Evolutionary conservation across 2,329 filamentous ascomycete genomes (phyloP), one percentile per base, ranked within the genome.

Genomic region (Paecilomyces sp.): DNA sequence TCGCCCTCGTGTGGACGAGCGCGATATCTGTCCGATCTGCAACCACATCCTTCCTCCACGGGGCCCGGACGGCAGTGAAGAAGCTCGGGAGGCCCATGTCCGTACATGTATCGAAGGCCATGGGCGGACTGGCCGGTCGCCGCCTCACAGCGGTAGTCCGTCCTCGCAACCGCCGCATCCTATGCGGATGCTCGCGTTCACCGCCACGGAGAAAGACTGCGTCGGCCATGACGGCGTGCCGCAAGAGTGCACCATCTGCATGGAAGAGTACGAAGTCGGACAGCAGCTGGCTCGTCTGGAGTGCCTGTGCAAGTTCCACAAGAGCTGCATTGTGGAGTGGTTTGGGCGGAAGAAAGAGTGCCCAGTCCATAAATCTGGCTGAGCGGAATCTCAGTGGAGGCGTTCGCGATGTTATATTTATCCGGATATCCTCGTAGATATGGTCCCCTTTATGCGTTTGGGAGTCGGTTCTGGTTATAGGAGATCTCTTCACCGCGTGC

Each of bases 241-340:
- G 57, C 80, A 81, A 51, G 85, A 88, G 66, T 88, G 85, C 63
- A 80, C 84, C 8, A 87, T 88, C 57, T 88, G 85, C 68, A 83
- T 87, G 67, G 84, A 86, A 63, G 85, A 88, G 58, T 87, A 87
- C 67, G 80, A 84, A 64, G 78, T 80, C 11, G 85, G 85, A 0
- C 81, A 84, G 66, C 76, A 80, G 64, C 76, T 88, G 75, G 83
- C 82, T 9, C 75, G 85, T 61, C 72, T 88, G 67, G 83, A 86
- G 65, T 88, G 85, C 67, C 74, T 85, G 63, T 88, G 85, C 74
- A 85, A 85, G 65, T 88, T 87, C 63, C 85, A 87, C 68, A 79
- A 82, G 70, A 71, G 71, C 55, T 88, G 85, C 67, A 86, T 88
- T 59, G 74, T 81, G 56, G 76, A 80, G 59, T 88, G 85, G 85